Evolutionary conservation across 169 alveolate genomes (phyloP).

Genomic region (Amoebophrya sp.): DNA sequence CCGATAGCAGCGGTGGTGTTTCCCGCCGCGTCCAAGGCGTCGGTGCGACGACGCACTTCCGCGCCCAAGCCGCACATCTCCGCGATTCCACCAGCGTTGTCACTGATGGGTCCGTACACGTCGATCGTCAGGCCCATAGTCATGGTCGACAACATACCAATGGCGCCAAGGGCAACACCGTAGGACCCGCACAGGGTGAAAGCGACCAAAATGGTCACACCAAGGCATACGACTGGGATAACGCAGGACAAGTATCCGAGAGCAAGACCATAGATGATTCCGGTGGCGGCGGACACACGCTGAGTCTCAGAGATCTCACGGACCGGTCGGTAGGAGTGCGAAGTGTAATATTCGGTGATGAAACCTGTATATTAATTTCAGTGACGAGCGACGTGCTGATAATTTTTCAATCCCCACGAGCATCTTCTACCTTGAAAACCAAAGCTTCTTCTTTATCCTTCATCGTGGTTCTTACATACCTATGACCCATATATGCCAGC

Average conservation of each 20-base stretch:
- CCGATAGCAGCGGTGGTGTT: slow-evolving; percentile 86
- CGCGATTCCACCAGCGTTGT: slow-evolving; percentile 90
- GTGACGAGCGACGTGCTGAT: too few species aligned
- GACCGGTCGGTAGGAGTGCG: slow-evolving; percentile 72
- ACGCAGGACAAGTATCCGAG: slow-evolving; percentile 75
- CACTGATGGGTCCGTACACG: slow-evolving; percentile 84
- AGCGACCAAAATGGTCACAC: slow-evolving; percentile 63
- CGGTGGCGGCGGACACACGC: slow-evolving; percentile 73
- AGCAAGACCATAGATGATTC: slow-evolving; percentile 73
- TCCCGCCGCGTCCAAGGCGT: slow-evolving; percentile 84
- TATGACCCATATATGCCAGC: not conserved
- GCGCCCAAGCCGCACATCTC: slow-evolving; percentile 67
- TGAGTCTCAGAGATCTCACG: slow-evolving; percentile 69
- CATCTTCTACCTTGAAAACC: too few species aligned
- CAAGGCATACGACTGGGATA: slow-evolving; percentile 68
- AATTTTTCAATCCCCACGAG: too few species aligned
- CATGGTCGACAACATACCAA: slow-evolving; percentile 81
- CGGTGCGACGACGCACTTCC: slow-evolving; percentile 73
- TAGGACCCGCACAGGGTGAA: slow-evolving; percentile 66
- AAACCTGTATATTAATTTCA: not conserved
- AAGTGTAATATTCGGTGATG: slow-evolving; percentile 74
- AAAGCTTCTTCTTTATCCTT: too few species aligned
- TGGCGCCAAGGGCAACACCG: slow-evolving; percentile 78
- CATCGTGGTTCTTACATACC: too few species aligned
- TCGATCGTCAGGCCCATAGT: slow-evolving; percentile 75